A percentile compares a stretch with the other conserved stretches of the same genome.
These are phyloP conservation scores for Trichoderma brevicompactum DNA, from an alignment of 2,329 filamentous ascomycete genomes.

Conservation along the genomic window DNA sequence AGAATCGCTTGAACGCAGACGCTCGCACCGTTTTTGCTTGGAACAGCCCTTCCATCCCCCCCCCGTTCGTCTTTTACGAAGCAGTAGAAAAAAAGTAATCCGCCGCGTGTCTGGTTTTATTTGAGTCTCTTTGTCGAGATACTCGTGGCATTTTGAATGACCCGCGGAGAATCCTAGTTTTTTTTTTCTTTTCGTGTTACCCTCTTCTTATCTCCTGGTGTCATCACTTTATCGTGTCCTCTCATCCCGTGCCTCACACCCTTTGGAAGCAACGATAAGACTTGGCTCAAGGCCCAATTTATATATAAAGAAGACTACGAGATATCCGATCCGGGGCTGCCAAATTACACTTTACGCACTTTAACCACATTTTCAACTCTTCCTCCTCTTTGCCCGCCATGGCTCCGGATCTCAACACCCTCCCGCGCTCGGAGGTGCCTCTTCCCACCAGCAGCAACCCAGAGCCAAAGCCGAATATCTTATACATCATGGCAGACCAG, in stretches of 20 bases:
- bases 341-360: background rate
- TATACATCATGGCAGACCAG: constrained; percentile 96
- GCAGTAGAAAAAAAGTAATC: background rate
- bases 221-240: too few species aligned
- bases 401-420: constrained; percentile 76
- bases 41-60: background rate
- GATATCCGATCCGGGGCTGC: background rate
- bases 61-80: background rate
- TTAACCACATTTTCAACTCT: background rate
- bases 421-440: constrained; percentile 59
- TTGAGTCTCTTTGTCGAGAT: background rate
- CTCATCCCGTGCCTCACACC: background rate
- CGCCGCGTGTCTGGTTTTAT: background rate
- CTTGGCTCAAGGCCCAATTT: too few species aligned
- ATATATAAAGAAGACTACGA: background rate
- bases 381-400: constrained; percentile 47
- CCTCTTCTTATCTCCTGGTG: background rate
- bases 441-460: constrained; percentile 34
- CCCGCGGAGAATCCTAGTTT: background rate
- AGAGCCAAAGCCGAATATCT: constrained; percentile 48
- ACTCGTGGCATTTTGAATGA: background rate
- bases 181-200: too few species aligned
- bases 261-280: background rate
- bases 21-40: background rate
- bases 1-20: constrained; percentile 6